Base-by-base conservation (phyloP, 768 basidiomycete genomes). In the Calocybe cyanea region DNA sequence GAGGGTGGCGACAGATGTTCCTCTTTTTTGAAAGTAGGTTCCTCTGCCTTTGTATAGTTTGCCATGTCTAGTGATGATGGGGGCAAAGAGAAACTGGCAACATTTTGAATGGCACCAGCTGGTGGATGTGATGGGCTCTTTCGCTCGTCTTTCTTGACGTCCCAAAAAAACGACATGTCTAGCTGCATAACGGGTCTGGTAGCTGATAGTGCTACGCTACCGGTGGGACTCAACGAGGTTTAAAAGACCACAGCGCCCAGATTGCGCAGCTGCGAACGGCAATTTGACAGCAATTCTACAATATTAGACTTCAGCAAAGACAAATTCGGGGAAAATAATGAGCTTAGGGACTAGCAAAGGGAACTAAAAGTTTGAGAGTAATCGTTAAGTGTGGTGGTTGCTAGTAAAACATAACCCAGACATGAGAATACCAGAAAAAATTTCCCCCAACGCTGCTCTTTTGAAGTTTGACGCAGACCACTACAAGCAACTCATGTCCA, bases 1-100 rank as follows among this genome's bases (percentile, higher is more conserved):
- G 60, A 57, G 55, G 60, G 56, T 45, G 47, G 61, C 50, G 58
- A 58, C 47, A 51, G 43, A 46, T 38, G 43, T 41, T 54, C 52
- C 44, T 65, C 65, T 53, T 56, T 60, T 59, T 65, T 60, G 55
- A 52, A 46, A 43, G 57, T 48, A n/a, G n/a, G n/a, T 53, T 48
- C 56, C 45, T 55, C 53, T 31, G 17, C 14, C 34, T 55, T 55
- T 39, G 43, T 20, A 25, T 20, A 37, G 38, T 46, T 17, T 49
- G 40, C 19, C 43, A 40, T 48, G 58, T 54, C 55, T 59, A 60
- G 51, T 57, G 62, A 62, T 53, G 52, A 53, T 50, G 50, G 50
- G 38, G 51, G 51, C 44, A 48, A 50, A 47, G 45, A 49, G 41
- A 51, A 52, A 46, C 34, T 46, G 31, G 52, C 33, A 53, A 39